Evolutionary conservation across 495 filamentous ascomycete genomes (phyloP), one percentile per base, ranked within the genome.

Genomic region (Echria macrotheca): DNA sequence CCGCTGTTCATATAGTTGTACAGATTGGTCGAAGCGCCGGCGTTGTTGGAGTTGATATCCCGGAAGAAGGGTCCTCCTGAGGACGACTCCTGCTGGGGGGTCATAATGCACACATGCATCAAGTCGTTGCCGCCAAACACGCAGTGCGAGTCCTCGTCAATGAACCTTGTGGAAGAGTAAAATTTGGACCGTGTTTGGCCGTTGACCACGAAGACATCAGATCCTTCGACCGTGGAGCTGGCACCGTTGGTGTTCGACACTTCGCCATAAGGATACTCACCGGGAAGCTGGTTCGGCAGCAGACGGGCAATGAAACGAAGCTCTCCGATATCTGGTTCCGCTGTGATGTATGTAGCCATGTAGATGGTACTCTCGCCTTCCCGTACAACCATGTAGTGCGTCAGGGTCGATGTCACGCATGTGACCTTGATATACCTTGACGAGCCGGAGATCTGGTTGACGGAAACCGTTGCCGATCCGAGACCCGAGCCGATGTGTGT

Each of bases 1-100:
- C 72, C 73, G 17, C 74, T 78, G 66, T 83, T 83, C 82, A 84
- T 85, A 61, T 84, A 85, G 70, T 78, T 83, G 66, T 83, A 84
- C 0, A 84, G 70, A 32, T 77, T 76, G 8, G 76, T 82, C 38
- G 72, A 76, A 5, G 56, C 64, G 19, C 73, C 76, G 10, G 72
- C 80, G 47, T 83, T 80, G 67, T 85, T 85, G 41, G 70, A 60
- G 55, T 85, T 72, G 66, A 85, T 85, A 50, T 85, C 82, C 2
- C 82, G 72, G 64, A 73, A 75, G 72, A 84, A 85, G 14, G 77
- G 77, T 1, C 77, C 78, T 11, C 78, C 77, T 0, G 74, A 77
- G 1, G 72, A 70, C 1, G 68, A 71, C 57, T 81, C 77, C 9
- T 72, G 72, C 31, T 72, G 69, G 14, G 70, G 70, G 3, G 73